Conservation (phyloP, 768 basidiomycete genomes). For the Bullera alba region DNA sequence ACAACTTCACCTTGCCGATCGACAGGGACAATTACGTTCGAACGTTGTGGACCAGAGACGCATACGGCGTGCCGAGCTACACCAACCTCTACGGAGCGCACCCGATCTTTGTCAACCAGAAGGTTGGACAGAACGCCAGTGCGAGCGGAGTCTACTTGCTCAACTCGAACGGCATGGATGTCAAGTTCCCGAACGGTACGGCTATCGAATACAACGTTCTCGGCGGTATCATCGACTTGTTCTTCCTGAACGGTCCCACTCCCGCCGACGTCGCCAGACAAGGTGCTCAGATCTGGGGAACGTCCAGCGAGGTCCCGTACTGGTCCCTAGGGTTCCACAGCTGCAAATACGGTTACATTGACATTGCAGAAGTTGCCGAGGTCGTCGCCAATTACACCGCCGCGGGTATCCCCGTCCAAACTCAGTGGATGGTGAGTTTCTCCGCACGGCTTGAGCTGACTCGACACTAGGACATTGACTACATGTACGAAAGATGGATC, state of each 20-base stretch:
- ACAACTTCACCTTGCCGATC: constrained; percentile 4
- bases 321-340: constrained; percentile 16
- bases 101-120: constrained; percentile 65
- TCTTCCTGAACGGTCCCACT: constrained; percentile 14
- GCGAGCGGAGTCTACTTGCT: constrained; percentile 66
- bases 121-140: constrained; percentile 58
- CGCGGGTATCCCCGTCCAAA: constrained; percentile 2
- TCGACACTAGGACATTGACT: constrained; percentile 45
- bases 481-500: constrained; percentile 57
- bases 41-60: constrained; percentile 63
- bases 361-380: constrained; percentile 5
- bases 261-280: constrained; percentile 10
- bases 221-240: constrained; percentile 23
- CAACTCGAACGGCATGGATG: constrained; percentile 69
- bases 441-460: background rate
- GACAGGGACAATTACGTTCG: constrained; percentile 46
- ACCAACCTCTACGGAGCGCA: constrained; percentile 55
- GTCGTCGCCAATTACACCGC: constrained; percentile 5
- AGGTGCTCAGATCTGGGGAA: constrained; percentile 9
- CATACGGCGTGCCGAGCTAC: constrained; percentile 48
- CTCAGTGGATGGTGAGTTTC: constrained; percentile 4
- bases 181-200: constrained; percentile 53
- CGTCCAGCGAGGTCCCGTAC: constrained; percentile 7
- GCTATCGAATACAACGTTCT: constrained; percentile 26
- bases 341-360: constrained; percentile 17